Evolutionary conservation across 2,329 filamentous ascomycete species (phyloP).

Genomic region (Septoria linicola): DNA sequence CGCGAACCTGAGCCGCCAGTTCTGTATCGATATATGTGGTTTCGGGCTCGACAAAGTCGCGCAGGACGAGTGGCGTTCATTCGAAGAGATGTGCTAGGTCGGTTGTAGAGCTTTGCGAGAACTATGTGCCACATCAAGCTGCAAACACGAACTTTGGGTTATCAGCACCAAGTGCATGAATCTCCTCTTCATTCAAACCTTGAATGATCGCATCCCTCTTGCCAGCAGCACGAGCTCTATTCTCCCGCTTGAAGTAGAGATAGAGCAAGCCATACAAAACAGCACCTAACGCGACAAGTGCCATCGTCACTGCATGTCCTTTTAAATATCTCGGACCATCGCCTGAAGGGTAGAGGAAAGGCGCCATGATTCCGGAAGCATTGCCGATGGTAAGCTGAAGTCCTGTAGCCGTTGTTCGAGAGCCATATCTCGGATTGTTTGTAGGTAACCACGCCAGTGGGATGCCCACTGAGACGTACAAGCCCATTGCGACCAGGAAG

Average conservation of each 20-base stretch:
- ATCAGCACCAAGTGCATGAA: conserved; percentile 6
- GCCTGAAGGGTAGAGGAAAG: conserved; percentile 13
- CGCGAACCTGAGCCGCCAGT: too few relatives aligned
- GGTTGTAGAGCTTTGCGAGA: too few relatives aligned
- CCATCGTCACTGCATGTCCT: conserved; percentile 12
- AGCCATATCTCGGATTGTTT: conserved; percentile 38
- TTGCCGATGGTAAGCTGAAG: conserved; percentile 14
- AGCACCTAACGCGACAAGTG: conserved; percentile 19
- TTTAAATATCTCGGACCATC: conserved; percentile 13
- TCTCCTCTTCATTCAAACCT: conserved; percentile 14
- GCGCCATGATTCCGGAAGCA: conserved; percentile 14
- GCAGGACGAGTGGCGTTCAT: too few relatives aligned
- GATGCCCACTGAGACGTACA: conserved; percentile 32
- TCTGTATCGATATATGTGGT: conserved; percentile 36
- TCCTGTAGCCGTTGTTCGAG: conserved; percentile 33
- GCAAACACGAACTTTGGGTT: conserved; percentile 12
- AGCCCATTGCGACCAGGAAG: conserved; percentile 36
- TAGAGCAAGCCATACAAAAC: conserved; percentile 11
- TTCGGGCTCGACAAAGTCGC: too few relatives aligned
- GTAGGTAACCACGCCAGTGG: conserved; percentile 35
- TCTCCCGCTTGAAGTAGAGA: conserved; percentile 13
- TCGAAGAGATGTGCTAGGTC: too few relatives aligned
- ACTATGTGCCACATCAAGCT: too few relatives aligned
- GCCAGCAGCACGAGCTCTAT: conserved; percentile 8
- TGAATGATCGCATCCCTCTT: conserved; percentile 12